Percentiles rank a stretch among this genome's conserved stretches.
phyloP scores from a whole-genome alignment of 768 basidiomycete species.

The Psilocybe tampanensis region DNA sequence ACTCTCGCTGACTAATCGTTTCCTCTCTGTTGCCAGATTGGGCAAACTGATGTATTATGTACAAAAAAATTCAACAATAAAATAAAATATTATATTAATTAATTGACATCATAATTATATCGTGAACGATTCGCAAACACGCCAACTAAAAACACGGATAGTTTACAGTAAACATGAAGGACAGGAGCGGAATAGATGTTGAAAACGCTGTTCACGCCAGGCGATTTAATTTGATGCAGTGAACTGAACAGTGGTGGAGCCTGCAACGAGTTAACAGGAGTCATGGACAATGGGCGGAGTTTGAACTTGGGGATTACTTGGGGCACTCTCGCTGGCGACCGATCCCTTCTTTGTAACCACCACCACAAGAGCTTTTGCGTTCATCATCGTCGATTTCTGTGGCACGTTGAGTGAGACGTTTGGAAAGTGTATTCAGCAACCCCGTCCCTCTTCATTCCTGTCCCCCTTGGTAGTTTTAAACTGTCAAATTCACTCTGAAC shows the following conservation, averaged over 20 bases:
- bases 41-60: neutral
- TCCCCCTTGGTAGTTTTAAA: constrained; percentile 22
- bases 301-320: constrained; percentile 25
- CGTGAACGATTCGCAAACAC: too few species aligned
- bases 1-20: constrained; percentile 37
- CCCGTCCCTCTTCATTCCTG: constrained; percentile 21
- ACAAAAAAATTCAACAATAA: neutral
- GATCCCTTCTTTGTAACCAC: constrained; percentile 34
- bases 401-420: constrained; percentile 53
- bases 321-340: constrained; percentile 13
- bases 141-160: too few species aligned
- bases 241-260: neutral
- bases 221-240: too few species aligned
- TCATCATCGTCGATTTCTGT: constrained; percentile 37
- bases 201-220: too few species aligned
- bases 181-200: too few species aligned
- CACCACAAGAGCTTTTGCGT: constrained; percentile 35
- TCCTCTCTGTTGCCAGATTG: neutral
- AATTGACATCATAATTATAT: too few species aligned
- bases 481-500: constrained; percentile 22
- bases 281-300: constrained; percentile 30
- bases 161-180: too few species aligned
- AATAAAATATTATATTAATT: neutral
- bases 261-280: neutral
- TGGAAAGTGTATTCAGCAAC: constrained; percentile 40